Base-by-base conservation (phyloP, 164 flowering plant species). In the Macadamia integrifolia region DNA sequence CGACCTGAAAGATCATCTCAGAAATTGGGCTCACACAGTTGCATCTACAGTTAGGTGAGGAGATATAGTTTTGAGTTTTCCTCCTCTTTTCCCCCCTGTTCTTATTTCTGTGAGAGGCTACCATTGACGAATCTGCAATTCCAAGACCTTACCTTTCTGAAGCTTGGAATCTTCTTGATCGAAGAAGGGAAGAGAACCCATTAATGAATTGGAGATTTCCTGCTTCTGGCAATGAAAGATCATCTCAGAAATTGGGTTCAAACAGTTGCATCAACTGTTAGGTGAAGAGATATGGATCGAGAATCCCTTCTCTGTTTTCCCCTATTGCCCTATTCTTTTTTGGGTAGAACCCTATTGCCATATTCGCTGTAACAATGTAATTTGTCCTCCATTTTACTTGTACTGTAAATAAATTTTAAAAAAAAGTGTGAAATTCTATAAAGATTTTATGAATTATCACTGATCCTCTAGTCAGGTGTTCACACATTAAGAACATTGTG, bases 61-160 rank as follows among this genome's bases (percentile, higher is more conserved):
- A 53, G 15, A 53, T 53, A 23, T 23, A 23, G 23, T 23, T 23
- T 23, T 23, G 23, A 23, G 23, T 23, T 23, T 23, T 23, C 23
- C 23, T 23, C 23, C 23, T 23, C 23, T 23, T 23, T 23, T 23
- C 23, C 23, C 23, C 23, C 23, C 23, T 23, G 23, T 23, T 23
- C 23, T 23, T 23, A 23, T 23, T 23, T 23, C 23, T 23, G 23
- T 23, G 23, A 23, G 23, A 23, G 23, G 23, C 23, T 23, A 23
- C 23, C 23, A 23, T 8, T 4, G 64, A 65, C 2, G 77, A 67
- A n/a, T 13, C 66, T 59, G 52, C 29, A 49, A 72, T 80, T 69
- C 58, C 80, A 61, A 84, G 95, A 72, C 95, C 97, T 60, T 89
- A 91, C 60, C 80, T 89, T 9, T 89, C 97, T 3, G 95, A 91